phyloP scores from a whole-genome alignment of 352 stramenopile genomes.

The Phytophthora idaei region DNA sequence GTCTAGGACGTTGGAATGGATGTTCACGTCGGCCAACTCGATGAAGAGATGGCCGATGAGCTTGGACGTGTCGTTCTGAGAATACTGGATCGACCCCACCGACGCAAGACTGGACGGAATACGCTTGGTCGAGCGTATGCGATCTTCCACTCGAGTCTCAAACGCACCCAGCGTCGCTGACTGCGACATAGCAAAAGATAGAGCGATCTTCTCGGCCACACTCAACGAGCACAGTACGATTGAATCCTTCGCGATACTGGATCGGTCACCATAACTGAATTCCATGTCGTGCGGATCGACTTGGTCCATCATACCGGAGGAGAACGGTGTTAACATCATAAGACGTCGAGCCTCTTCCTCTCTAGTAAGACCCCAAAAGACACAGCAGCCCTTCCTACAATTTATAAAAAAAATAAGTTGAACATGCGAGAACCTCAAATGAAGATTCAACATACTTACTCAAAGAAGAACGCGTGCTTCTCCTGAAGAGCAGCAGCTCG shows the following conservation, averaged over 20 bases:
- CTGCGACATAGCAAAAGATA: conserved; percentile 93
- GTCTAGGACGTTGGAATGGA: conserved; percentile 94
- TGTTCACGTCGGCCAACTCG: conserved; percentile 89
- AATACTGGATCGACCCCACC: conserved; percentile 89
- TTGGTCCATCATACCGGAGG: conserved; percentile 46
- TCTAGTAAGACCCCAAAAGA: conserved; percentile 70
- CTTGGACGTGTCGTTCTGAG: conserved; percentile 89
- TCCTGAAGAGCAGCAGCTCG: conserved; percentile 36
- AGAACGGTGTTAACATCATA: conserved; percentile 61
- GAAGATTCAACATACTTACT: conserved; percentile 33
- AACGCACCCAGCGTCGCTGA: conserved; percentile 93
- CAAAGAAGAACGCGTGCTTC: conserved; percentile 79
- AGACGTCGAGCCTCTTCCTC: conserved; percentile 61
- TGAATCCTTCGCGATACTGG: conserved; percentile 76
- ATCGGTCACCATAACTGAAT: conserved; percentile 57
- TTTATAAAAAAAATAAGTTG: conserved; percentile 6
- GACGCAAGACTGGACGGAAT: conserved; percentile 88
- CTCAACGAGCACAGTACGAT: conserved; percentile 75
- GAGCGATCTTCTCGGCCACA: conserved; percentile 88
- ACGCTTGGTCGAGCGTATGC: conserved; percentile 82
- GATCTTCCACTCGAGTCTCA: conserved; percentile 87
- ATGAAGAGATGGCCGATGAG: conserved; percentile 92
- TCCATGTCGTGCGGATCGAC: conserved; percentile 70
- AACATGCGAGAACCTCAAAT: background rate
- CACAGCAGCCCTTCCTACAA: conserved; percentile 64